Conservation (phyloP, 208 protist genomes). For the Wallacemonas rigidus region DNA sequence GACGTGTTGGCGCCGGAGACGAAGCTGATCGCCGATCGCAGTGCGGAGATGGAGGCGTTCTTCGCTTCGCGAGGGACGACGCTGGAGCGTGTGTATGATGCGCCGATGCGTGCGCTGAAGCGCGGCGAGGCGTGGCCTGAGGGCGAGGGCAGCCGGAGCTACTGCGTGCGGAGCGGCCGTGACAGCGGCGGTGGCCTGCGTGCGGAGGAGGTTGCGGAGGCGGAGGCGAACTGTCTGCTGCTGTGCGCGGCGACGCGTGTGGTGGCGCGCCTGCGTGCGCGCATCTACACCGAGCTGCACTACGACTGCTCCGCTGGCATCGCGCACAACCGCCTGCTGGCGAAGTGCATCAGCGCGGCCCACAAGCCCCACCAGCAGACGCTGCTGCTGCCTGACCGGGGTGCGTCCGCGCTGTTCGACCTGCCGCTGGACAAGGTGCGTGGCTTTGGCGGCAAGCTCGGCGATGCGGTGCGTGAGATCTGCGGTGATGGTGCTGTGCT, state of each 20-base stretch:
- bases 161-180: slow-evolving; percentile 13
- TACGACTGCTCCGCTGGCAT: slow-evolving; percentile 90
- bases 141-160: slow-evolving; percentile 33
- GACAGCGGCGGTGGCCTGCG: not conserved
- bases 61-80: slow-evolving; percentile 40
- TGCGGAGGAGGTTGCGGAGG: slow-evolving; percentile 25
- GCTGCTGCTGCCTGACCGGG: slow-evolving; percentile 61
- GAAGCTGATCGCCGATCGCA: slow-evolving; percentile 51
- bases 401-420: slow-evolving; percentile 60
- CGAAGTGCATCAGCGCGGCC: slow-evolving; percentile 78
- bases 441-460: slow-evolving; percentile 86
- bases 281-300: slow-evolving; percentile 60
- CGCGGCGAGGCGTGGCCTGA: slow-evolving; percentile 22
- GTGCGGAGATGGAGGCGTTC: slow-evolving; percentile 56
- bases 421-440: slow-evolving; percentile 52
- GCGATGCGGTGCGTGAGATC: slow-evolving; percentile 39
- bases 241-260: slow-evolving; percentile 67
- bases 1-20: slow-evolving; percentile 62
- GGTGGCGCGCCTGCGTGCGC: slow-evolving; percentile 54
- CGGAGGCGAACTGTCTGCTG: slow-evolving; percentile 47
- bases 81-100: slow-evolving; percentile 55
- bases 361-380: slow-evolving; percentile 90
- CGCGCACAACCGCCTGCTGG: slow-evolving; percentile 79
- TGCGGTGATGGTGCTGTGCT: slow-evolving; percentile 37
- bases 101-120: slow-evolving; percentile 50